phyloP scores from a whole-genome alignment of 352 stramenopile species.

The Phytophthora vignae region DNA sequence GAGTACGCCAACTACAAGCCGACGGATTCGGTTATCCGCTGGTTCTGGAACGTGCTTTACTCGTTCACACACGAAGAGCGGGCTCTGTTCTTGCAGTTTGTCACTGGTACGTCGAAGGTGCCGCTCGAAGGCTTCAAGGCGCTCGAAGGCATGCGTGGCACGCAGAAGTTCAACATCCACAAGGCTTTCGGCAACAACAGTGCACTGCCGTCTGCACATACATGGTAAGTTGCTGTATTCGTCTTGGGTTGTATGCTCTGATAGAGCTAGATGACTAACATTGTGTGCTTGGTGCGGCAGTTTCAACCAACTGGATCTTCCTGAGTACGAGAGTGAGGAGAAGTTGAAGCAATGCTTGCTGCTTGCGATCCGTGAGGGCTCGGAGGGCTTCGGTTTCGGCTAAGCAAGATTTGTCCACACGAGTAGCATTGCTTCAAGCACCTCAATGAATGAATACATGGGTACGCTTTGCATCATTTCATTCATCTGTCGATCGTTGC shows the following conservation, averaged over 20 bases:
- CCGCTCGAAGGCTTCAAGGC: slow-evolving; percentile 98
- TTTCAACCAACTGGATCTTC: slow-evolving; percentile 99
- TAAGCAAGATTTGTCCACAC: slow-evolving; percentile 56
- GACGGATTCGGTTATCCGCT: slow-evolving; percentile 91
- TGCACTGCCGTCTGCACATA: slow-evolving; percentile 94
- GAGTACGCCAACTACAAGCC: slow-evolving; percentile 95
- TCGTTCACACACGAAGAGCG: slow-evolving; percentile 92
- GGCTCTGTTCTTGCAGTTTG: slow-evolving; percentile 94
- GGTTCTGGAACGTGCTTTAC: slow-evolving; percentile 95
- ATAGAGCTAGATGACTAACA: slow-evolving; percentile 17
- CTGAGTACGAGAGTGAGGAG: slow-evolving; percentile 98
- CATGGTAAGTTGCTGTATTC: slow-evolving; percentile 79
- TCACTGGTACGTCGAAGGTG: slow-evolving; percentile 93
- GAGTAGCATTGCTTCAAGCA: slow-evolving; percentile 17
- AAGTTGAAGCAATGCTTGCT: slow-evolving; percentile 97
- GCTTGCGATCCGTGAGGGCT: slow-evolving; percentile 98
- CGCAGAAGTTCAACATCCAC: slow-evolving; percentile 99
- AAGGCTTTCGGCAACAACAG: slow-evolving; percentile 94
- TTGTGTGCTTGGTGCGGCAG: slow-evolving; percentile 46
- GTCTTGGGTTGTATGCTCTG: neutral
- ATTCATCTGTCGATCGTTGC: too few species aligned
- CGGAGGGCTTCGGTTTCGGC: slow-evolving; percentile 98
- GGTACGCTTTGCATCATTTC: neutral
- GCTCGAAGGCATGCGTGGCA: slow-evolving; percentile 98
- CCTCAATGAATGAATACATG: slow-evolving; percentile 22